These are phyloP conservation scores for Penicillium atrosanguineum DNA, from an alignment of 495 filamentous ascomycete genomes.

Conservation along the genomic window DNA sequence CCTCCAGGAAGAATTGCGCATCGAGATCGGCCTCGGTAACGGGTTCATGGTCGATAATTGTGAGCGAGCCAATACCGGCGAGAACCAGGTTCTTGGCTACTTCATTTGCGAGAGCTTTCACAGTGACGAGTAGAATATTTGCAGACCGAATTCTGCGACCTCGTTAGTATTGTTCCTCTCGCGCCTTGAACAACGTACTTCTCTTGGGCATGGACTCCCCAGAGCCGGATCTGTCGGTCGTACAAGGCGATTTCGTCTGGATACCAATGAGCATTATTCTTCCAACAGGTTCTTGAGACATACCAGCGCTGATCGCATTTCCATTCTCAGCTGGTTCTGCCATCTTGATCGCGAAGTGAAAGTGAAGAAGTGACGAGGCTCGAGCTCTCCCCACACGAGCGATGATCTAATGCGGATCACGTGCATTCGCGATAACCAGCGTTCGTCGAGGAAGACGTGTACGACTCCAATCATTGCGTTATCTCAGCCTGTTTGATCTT, in stretches of 20 bases:
- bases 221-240: slow-evolving; percentile 96
- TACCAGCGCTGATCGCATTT: slow-evolving; percentile 56
- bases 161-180: neutral
- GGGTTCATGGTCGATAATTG: slow-evolving; percentile 76
- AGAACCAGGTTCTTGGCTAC: slow-evolving; percentile 97
- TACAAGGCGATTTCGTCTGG: slow-evolving; percentile 96
- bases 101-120: slow-evolving; percentile 90
- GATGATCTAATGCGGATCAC: slow-evolving; percentile 33
- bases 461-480: neutral
- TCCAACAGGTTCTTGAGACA: neutral
- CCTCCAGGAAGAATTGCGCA: slow-evolving; percentile 82
- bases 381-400: slow-evolving; percentile 19
- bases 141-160: slow-evolving; percentile 59
- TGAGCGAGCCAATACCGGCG: slow-evolving; percentile 88
- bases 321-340: slow-evolving; percentile 25
- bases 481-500: neutral
- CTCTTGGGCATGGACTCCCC: slow-evolving; percentile 93
- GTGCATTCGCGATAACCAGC: slow-evolving; percentile 9
- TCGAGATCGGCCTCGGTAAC: slow-evolving; percentile 82
- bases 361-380: neutral
- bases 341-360: slow-evolving; percentile 21
- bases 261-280: neutral
- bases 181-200: slow-evolving; percentile 44
- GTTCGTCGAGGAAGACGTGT: neutral
- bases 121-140: slow-evolving; percentile 83